Conservation (phyloP, 305 asterid species). For the Rubia balearica region DNA sequence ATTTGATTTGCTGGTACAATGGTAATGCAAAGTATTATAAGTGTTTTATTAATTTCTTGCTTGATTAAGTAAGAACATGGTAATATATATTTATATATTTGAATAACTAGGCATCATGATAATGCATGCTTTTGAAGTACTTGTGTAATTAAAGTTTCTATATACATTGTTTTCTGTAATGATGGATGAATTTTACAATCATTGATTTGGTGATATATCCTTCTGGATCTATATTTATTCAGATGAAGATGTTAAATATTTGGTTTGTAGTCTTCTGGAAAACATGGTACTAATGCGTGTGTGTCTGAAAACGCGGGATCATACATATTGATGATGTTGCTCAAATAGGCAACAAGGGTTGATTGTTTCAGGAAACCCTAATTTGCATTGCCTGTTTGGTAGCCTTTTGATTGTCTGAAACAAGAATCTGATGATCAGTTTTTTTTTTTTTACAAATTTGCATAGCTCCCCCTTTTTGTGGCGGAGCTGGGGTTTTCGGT, state of each 20-base stretch:
- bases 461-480: neutral
- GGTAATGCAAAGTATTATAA: constrained; percentile 1
- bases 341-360: neutral
- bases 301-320: neutral
- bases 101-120: constrained; percentile 10
- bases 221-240: neutral
- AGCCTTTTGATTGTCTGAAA: neutral
- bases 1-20: neutral
- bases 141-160: neutral
- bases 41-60: constrained; percentile 16
- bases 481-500: neutral
- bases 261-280: neutral
- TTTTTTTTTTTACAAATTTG: neutral
- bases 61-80: neutral
- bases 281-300: neutral
- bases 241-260: neutral
- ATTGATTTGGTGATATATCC: neutral
- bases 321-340: too few relatives aligned
- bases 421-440: neutral
- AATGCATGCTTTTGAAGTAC: constrained; percentile 5
- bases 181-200: neutral
- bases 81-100: neutral
- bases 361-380: constrained; percentile 17
- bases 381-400: neutral
- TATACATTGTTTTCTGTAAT: neutral